phyloP scores from a whole-genome alignment of 495 filamentous ascomycete species.

The Daldinia decipiens region DNA sequence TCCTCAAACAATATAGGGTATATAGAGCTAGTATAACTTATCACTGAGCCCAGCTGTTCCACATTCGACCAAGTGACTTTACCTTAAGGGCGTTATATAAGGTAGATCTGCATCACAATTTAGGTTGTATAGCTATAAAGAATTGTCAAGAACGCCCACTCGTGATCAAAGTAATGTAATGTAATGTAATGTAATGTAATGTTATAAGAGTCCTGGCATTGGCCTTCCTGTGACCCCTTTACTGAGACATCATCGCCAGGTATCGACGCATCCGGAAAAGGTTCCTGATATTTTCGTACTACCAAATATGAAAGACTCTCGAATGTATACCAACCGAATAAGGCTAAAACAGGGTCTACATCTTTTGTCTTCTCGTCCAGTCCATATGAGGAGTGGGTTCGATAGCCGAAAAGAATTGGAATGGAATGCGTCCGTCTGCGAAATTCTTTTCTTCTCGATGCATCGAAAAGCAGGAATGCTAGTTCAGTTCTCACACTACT shows the following conservation, averaged over 20 bases:
- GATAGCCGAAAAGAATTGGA: slow-evolving; percentile 13
- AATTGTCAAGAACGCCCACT: neutral
- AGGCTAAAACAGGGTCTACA: slow-evolving; percentile 11
- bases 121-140: neutral
- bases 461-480: slow-evolving; percentile 36
- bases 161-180: neutral
- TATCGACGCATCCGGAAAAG: slow-evolving; percentile 28
- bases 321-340: slow-evolving; percentile 17
- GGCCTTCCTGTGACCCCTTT: neutral
- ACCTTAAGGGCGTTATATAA: neutral
- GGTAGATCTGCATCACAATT: neutral
- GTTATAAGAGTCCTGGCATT: neutral
- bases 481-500: slow-evolving; percentile 9
- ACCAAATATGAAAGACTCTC: slow-evolving; percentile 19
- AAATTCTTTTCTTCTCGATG: slow-evolving; percentile 17
- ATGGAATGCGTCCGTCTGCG: slow-evolving; percentile 31
- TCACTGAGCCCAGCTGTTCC: neutral
- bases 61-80: neutral
- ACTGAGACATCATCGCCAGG: slow-evolving; percentile 2
- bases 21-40: neutral
- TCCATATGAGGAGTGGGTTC: neutral
- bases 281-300: neutral
- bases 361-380: slow-evolving; percentile 31
- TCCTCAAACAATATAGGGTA: too few relatives aligned
- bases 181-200: neutral